Conservation (phyloP, 331 rosid species). For the Cydonia oblonga region DNA sequence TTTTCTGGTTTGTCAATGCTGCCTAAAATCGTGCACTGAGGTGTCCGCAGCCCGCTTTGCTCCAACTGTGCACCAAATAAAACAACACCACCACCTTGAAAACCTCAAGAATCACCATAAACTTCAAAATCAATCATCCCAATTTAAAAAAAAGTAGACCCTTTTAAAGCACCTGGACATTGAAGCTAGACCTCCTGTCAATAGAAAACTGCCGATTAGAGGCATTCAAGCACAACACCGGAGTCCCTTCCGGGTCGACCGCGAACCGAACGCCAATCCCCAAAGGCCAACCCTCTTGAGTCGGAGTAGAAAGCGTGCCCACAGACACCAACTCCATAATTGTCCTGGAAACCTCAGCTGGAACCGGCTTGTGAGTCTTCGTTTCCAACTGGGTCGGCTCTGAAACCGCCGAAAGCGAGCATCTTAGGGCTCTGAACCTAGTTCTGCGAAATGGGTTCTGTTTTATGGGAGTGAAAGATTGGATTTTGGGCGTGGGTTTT, state of each 20-base stretch:
- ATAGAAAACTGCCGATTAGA: conserved; percentile 14
- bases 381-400: conserved; percentile 38
- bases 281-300: conserved; percentile 54
- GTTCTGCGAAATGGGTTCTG: conserved; percentile 16
- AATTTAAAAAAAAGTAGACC: neutral
- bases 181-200: conserved; percentile 53
- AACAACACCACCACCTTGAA: neutral
- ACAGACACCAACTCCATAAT: conserved; percentile 62
- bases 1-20: conserved; percentile 60
- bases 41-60: conserved; percentile 67
- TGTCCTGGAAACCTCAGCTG: conserved; percentile 80
- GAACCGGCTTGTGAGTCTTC: conserved; percentile 42
- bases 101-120: neutral
- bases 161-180: conserved; percentile 56
- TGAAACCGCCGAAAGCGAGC: conserved; percentile 43
- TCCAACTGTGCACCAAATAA: conserved; percentile 38
- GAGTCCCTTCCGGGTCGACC: conserved; percentile 74
- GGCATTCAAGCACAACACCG: conserved; percentile 51
- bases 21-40: conserved; percentile 84
- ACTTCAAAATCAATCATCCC: neutral
- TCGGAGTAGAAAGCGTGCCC: conserved; percentile 60
- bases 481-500: conserved; percentile 12
- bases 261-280: conserved; percentile 72
- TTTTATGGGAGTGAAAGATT: conserved; percentile 4
- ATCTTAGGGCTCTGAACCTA: conserved; percentile 24